Evolutionary conservation across 306 rosid genomes (phyloP).

Genomic region (Mimosa bimucronata): DNA sequence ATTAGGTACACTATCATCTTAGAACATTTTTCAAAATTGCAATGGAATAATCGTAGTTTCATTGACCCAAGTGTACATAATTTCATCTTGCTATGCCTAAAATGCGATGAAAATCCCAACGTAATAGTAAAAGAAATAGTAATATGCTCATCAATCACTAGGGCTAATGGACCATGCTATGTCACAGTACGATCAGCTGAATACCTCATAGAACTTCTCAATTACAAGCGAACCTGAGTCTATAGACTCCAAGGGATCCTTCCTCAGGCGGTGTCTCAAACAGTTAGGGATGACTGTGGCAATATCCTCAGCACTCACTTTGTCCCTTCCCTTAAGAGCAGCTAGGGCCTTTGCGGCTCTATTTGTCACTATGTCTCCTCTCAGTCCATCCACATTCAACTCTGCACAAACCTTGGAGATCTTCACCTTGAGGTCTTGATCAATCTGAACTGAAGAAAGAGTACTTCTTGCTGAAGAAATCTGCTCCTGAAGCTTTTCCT

Average conservation of each 20-base stretch:
- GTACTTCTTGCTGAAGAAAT: slow-evolving; percentile 64
- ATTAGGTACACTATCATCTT: neutral
- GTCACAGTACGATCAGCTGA: slow-evolving; percentile 53
- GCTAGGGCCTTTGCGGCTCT: slow-evolving; percentile 88
- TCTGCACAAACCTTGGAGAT: slow-evolving; percentile 85
- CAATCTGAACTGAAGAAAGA: slow-evolving; percentile 72
- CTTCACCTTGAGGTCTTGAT: slow-evolving; percentile 74
- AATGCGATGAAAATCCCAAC: slow-evolving; percentile 27
- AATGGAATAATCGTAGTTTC: neutral
- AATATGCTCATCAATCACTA: slow-evolving; percentile 37
- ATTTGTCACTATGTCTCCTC: slow-evolving; percentile 92
- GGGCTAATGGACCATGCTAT: slow-evolving; percentile 26
- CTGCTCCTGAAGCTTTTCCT: slow-evolving; percentile 69
- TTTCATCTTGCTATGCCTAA: slow-evolving; percentile 14
- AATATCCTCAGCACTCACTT: slow-evolving; percentile 71
- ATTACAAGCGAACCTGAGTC: slow-evolving; percentile 86
- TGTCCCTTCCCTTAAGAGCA: slow-evolving; percentile 78
- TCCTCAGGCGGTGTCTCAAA: slow-evolving; percentile 88
- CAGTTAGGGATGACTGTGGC: slow-evolving; percentile 92
- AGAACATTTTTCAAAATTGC: neutral
- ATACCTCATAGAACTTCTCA: slow-evolving; percentile 85
- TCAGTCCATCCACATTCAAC: slow-evolving; percentile 85
- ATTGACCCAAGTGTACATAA: neutral
- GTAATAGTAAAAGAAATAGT: slow-evolving; percentile 21
- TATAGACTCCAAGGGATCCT: slow-evolving; percentile 85